Conservation (phyloP, 148 eudicot genomes). For the Silene uniflora region DNA sequence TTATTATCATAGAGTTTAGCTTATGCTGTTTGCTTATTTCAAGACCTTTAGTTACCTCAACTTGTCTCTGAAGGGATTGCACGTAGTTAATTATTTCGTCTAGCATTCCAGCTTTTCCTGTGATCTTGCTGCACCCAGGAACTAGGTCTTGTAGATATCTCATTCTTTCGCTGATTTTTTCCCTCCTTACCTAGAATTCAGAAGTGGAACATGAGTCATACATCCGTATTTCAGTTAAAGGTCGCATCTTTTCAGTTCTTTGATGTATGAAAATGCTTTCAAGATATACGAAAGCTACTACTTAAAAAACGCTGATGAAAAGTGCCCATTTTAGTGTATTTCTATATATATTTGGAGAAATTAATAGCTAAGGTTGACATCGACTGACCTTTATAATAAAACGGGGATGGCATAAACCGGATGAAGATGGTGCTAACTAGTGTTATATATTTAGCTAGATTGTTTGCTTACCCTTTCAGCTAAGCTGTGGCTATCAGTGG, state of each 20-base stretch:
- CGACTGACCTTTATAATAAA: background rate
- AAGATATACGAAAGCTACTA: background rate
- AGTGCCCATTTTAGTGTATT: background rate
- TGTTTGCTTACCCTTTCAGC: constrained; percentile 76
- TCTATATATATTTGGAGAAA: background rate
- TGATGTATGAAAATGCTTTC: background rate
- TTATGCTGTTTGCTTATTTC: background rate
- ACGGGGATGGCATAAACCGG: background rate
- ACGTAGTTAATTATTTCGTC: constrained; percentile 96
- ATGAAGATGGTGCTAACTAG: background rate
- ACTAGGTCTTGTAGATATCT: constrained; percentile 89
- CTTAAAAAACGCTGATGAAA: background rate
- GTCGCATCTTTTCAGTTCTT: background rate
- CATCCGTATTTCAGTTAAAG: background rate
- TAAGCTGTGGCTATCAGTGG: constrained; percentile 98
- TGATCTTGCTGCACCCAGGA: constrained; percentile 94
- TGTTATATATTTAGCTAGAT: background rate
- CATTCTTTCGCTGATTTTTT: constrained; percentile 95
- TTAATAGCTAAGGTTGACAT: background rate
- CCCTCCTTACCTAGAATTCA: constrained; percentile 72
- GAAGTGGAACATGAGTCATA: constrained; percentile 6
- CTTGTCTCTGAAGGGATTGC: constrained; percentile 98
- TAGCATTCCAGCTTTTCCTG: constrained; percentile 98
- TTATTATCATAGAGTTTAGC: background rate
- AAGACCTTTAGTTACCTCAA: constrained; percentile 53